A percentile compares a stretch with the other conserved stretches of the same genome.
Evolutionary conservation across 371 early-diverging fungal genomes (phyloP).

Genomic region (Lichtheimia corymbifera): DNA sequence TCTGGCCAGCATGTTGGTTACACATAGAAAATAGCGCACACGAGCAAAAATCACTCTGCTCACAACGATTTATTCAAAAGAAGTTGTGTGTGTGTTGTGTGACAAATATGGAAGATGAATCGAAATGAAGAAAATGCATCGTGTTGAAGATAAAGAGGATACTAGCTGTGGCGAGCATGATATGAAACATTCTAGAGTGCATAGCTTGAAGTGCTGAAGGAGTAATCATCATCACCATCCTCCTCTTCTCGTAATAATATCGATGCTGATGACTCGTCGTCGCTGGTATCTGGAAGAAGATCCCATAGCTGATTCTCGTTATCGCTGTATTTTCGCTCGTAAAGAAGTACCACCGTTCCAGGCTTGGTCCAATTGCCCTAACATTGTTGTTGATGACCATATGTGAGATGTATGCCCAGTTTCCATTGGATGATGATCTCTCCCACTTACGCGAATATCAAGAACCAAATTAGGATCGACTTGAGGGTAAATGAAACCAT

Average conservation of each 20-base stretch:
- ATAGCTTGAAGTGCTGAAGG: conserved; percentile 49
- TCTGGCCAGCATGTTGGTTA: conserved; percentile 1
- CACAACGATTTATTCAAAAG: neutral
- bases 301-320: conserved; percentile 52
- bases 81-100: neutral
- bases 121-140: neutral
- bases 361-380: conserved; percentile 51
- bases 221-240: conserved; percentile 29
- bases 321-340: conserved; percentile 47
- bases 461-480: conserved; percentile 44
- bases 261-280: conserved; percentile 2
- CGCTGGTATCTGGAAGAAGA: conserved; percentile 27
- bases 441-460: conserved; percentile 44
- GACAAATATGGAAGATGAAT: neutral
- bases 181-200: conserved; percentile 28
- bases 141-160: neutral
- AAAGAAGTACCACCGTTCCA: conserved; percentile 44
- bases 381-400: too few relatives aligned
- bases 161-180: too few relatives aligned
- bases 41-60: conserved; percentile 8
- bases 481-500: conserved; percentile 51
- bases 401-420: neutral
- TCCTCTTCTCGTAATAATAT: neutral
- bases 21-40: neutral
- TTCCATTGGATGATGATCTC: neutral